phyloP scores from a whole-genome alignment of 2,329 filamentous ascomycete genomes.

The Aureobasidium sp. region DNA sequence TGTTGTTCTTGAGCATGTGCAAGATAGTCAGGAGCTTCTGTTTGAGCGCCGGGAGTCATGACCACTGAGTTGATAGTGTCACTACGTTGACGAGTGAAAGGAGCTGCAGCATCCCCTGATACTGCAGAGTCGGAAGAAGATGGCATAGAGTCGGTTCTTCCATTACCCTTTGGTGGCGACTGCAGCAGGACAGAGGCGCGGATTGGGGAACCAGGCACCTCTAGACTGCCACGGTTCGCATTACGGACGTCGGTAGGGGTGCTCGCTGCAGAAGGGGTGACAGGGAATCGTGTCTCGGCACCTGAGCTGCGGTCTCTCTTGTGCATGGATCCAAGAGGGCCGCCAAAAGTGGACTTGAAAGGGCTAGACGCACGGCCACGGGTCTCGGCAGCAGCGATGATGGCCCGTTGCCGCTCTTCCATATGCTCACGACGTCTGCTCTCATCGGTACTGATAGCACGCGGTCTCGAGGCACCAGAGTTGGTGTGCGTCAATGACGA shows the following conservation, averaged over 20 bases:
- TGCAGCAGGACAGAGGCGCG: conserved; percentile 12
- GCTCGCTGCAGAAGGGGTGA: conserved; percentile 51
- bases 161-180: conserved; percentile 5
- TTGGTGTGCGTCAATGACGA: conserved; percentile 61
- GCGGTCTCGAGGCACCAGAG: conserved; percentile 54
- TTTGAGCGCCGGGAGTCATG: conserved; percentile 15
- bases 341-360: conserved; percentile 14
- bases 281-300: conserved; percentile 67
- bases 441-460: conserved; percentile 90
- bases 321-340: conserved; percentile 39
- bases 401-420: conserved; percentile 82
- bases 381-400: conserved; percentile 48
- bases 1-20: conserved; percentile 17
- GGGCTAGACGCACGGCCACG: conserved; percentile 41
- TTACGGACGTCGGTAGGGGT: conserved; percentile 30
- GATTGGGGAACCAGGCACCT: conserved; percentile 58
- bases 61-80: conserved; percentile 16
- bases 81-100: conserved; percentile 17
- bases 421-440: conserved; percentile 88
- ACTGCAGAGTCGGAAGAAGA: background rate
- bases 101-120: conserved; percentile 23
- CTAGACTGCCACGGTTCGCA: conserved; percentile 58
- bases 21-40: conserved; percentile 18
- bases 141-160: conserved; percentile 3
- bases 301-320: conserved; percentile 71